Evolutionary conservation across 768 basidiomycete species (phyloP), one percentile per base, ranked within the genome.

Genomic region (Xerocomus spinulosus): DNA sequence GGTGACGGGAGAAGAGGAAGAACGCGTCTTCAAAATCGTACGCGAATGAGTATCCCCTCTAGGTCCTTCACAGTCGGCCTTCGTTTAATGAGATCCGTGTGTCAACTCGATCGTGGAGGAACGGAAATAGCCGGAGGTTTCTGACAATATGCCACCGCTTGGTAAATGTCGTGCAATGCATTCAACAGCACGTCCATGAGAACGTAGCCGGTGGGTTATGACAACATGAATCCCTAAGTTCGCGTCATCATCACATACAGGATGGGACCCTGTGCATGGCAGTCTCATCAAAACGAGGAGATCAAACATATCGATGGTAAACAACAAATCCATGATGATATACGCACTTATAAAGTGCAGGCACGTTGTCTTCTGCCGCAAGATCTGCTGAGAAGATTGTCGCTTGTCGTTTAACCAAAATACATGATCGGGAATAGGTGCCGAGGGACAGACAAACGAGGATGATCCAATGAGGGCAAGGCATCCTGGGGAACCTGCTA

Each of bases 241-340:
- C 38, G 29, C 44, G 41, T 33, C 37, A 44, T 26, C 37, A 40
- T 36, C 38, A 43, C 49, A 38, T 41, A 44, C 33, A 20, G 38
- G 30, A 42, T 44, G 21, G 28, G 41, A 33, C 34, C n/a, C 42
- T 36, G 42, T 26, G 42, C 24, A 39, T 37, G 39, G 42, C 39
- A 23, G 41, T 42, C 37, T 53, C 56, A 58, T 62, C 42, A 61
- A 61, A 61, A 61, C 50, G 53, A 51, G 57, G 48, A 44, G 24
- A 29, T 39, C 40, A 17, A 45, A 41, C 44, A 55, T 42, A 39
- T 49, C 39, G 21, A 48, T 48, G 44, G 38, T 40, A 40, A 45
- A 55, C 46, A 53, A 52, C 44, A 33, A 40, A 42, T 41, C 44
- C 50, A 42, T 23, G 42, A 12, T 30, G 42, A 41, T 36, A 46